These are phyloP conservation scores for Silene conica DNA, from an alignment of 148 eudicot genomes.

Conservation along the genomic window DNA sequence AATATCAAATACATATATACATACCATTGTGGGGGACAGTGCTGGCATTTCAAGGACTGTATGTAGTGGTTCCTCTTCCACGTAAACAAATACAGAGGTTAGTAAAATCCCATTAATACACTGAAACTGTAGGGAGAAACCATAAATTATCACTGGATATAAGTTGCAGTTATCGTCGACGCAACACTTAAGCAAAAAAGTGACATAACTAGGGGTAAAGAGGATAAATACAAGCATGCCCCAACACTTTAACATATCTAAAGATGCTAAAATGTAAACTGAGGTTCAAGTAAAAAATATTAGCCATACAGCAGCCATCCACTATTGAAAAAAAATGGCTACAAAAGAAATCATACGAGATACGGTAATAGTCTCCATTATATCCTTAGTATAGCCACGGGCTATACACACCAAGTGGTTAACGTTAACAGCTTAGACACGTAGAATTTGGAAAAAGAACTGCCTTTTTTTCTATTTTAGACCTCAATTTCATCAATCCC, in stretches of 20 bases:
- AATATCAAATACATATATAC: constrained; percentile 5
- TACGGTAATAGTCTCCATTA: too few species aligned
- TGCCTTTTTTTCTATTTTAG: too few species aligned
- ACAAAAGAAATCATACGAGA: too few species aligned
- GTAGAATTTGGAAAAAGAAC: too few species aligned
- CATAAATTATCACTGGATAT: background rate
- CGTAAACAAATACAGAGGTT: constrained; percentile 17
- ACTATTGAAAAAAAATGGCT: background rate
- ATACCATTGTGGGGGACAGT: constrained; percentile 94
- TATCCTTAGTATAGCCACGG: too few species aligned
- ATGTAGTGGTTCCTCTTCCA: constrained; percentile 60
- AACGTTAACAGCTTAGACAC: too few species aligned
- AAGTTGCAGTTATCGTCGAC: background rate
- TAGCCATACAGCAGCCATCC: too few species aligned
- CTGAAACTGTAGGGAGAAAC: background rate
- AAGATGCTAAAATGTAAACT: background rate
- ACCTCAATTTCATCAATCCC: too few species aligned
- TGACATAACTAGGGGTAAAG: background rate
- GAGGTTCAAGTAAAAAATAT: background rate
- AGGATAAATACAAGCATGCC: background rate
- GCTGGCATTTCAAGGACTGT: constrained; percentile 85
- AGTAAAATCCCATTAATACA: background rate
- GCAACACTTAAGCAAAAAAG: background rate
- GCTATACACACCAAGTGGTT: too few species aligned
- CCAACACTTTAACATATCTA: background rate